Conservation (phyloP, 225 moss, liverwort and hornwort genomes). For the Climacium dendroides region DNA sequence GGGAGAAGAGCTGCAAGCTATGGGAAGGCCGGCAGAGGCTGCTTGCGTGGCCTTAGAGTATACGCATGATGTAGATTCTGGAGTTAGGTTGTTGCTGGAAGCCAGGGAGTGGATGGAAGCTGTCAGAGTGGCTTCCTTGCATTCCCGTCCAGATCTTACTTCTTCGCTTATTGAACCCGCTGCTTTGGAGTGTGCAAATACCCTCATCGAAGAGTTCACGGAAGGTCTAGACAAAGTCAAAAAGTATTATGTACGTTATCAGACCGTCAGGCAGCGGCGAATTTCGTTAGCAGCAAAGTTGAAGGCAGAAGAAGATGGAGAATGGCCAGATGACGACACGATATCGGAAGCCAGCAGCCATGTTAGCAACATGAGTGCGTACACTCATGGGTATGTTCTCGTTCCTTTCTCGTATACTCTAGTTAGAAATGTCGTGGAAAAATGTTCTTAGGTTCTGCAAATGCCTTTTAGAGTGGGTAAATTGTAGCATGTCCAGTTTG, state of each 20-base stretch:
- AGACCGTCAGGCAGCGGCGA: conserved; percentile 72
- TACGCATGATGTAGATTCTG: conserved; percentile 60
- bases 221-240: conserved; percentile 77
- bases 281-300: conserved; percentile 63
- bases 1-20: conserved; percentile 86
- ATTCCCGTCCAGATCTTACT: conserved; percentile 49
- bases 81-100: conserved; percentile 67
- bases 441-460: not conserved
- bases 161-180: conserved; percentile 46
- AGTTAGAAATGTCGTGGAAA: not conserved
- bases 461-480: not conserved
- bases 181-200: conserved; percentile 63
- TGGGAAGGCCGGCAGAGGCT: conserved; percentile 91
- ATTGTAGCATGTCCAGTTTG: not conserved
- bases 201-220: conserved; percentile 52
- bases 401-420: not conserved
- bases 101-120: conserved; percentile 96
- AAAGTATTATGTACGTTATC: conserved; percentile 69
- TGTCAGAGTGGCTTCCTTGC: conserved; percentile 51
- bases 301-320: conserved; percentile 51
- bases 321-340: conserved; percentile 63
- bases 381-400: conserved; percentile 51
- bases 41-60: conserved; percentile 78
- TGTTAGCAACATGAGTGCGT: conserved; percentile 83
- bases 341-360: conserved; percentile 84